Evolutionary conservation across 2,329 filamentous ascomycete species (phyloP).

Genomic region (Teratosphaeria gauchensis): DNA sequence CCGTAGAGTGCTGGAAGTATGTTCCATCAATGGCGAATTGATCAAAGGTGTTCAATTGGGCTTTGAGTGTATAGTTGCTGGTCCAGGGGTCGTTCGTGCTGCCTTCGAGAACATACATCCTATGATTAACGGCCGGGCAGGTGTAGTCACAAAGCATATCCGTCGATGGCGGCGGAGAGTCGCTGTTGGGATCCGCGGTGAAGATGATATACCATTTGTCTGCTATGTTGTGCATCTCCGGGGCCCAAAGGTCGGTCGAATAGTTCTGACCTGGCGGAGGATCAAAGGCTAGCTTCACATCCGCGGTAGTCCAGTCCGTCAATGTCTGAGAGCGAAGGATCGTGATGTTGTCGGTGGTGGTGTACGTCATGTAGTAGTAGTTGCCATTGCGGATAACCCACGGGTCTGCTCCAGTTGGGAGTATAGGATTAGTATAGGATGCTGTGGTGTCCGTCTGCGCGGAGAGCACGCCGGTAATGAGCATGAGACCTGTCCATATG

Average conservation of each 20-base stretch:
- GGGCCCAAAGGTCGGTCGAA: slow-evolving; percentile 38
- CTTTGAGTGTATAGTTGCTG: slow-evolving; percentile 35
- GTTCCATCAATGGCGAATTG: slow-evolving; percentile 47
- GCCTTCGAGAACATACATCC: slow-evolving; percentile 43
- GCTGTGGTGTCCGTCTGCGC: slow-evolving; percentile 14
- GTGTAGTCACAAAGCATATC: slow-evolving; percentile 41
- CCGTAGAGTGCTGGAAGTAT: slow-evolving; percentile 37
- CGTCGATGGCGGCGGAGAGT: slow-evolving; percentile 36
- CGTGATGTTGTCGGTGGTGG: slow-evolving; percentile 34
- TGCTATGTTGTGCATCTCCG: slow-evolving; percentile 38
- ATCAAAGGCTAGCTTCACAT: slow-evolving; percentile 33
- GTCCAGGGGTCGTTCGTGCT: slow-evolving; percentile 36
- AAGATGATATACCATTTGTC: slow-evolving; percentile 44
- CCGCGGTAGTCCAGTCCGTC: slow-evolving; percentile 37
- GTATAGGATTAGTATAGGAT: slow-evolving; percentile 39
- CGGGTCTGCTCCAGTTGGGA: slow-evolving; percentile 29
- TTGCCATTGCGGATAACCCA: slow-evolving; percentile 34
- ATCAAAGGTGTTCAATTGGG: slow-evolving; percentile 41
- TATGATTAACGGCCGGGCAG: slow-evolving; percentile 42
- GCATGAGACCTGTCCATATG: slow-evolving; percentile 5
- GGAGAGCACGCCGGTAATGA: slow-evolving; percentile 4
- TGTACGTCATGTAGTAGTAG: slow-evolving; percentile 37
- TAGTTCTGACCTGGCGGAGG: slow-evolving; percentile 35
- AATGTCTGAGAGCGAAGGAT: slow-evolving; percentile 32
- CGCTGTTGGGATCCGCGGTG: slow-evolving; percentile 40